phyloP scores from a whole-genome alignment of 2,329 filamentous ascomycete genomes.

The Claviceps sp. region DNA sequence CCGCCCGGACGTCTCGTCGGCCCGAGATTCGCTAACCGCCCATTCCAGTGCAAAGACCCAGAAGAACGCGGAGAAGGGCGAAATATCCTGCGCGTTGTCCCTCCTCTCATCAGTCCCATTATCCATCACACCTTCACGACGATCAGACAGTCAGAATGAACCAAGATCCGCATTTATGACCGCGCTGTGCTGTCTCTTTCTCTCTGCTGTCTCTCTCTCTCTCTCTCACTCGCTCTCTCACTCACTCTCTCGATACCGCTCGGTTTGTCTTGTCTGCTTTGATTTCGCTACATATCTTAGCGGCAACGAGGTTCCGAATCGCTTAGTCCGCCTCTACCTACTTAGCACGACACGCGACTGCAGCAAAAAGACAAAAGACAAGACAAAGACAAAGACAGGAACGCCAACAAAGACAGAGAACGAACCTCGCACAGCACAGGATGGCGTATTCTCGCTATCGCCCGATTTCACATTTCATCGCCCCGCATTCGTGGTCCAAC shows the following conservation, averaged over 20 bases:
- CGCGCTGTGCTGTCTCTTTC: not conserved
- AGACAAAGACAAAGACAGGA: not conserved
- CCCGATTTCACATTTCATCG: slow-evolving; percentile 20
- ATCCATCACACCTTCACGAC: not conserved
- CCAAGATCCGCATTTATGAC: not conserved
- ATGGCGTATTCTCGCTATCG: slow-evolving; percentile 6
- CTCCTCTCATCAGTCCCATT: too few relatives aligned
- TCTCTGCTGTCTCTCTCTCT: too few relatives aligned
- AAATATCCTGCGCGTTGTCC: not conserved
- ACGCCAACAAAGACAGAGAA: not conserved
- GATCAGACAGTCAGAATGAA: not conserved
- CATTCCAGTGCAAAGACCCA: not conserved
- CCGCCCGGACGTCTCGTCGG: not conserved
- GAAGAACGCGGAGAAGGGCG: not conserved
- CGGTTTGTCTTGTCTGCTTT: too few relatives aligned
- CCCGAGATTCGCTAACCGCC: not conserved
- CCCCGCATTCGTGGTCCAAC: slow-evolving; percentile 24
- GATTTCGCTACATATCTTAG: too few relatives aligned
- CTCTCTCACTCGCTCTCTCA: not conserved
- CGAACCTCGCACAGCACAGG: not conserved
- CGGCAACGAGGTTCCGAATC: too few relatives aligned
- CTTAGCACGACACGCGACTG: too few relatives aligned
- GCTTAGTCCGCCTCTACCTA: too few relatives aligned
- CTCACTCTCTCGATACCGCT: not conserved
- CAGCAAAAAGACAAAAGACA: not conserved